These are phyloP conservation scores for Claviceps maximensis DNA, from an alignment of 2,329 filamentous ascomycete genomes.

Conservation along the genomic window DNA sequence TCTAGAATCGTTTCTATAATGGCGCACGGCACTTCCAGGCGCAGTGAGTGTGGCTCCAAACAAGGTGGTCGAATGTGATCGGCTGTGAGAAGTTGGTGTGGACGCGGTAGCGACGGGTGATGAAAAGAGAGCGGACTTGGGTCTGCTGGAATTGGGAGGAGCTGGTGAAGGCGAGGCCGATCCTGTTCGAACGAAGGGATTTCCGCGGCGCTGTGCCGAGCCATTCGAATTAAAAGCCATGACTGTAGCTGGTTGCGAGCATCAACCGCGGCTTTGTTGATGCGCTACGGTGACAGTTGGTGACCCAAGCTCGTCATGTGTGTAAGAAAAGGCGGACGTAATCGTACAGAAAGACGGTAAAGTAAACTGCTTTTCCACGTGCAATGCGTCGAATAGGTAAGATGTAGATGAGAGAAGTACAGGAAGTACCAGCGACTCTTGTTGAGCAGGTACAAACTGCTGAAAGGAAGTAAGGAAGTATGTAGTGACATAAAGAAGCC, in stretches of 20 bases:
- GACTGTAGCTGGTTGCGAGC: slow-evolving; percentile 8
- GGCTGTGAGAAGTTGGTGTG: slow-evolving; percentile 41
- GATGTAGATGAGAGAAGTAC: slow-evolving; percentile 9
- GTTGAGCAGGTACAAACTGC: slow-evolving; percentile 11
- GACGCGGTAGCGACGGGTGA: slow-evolving; percentile 30
- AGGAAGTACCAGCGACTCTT: slow-evolving; percentile 13
- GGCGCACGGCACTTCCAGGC: slow-evolving; percentile 22
- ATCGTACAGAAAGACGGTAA: neutral
- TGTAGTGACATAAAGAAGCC: slow-evolving; percentile 14
- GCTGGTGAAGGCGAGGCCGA: slow-evolving; percentile 43
- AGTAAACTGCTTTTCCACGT: neutral
- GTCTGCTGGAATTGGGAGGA: slow-evolving; percentile 40
- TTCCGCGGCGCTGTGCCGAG: slow-evolving; percentile 58
- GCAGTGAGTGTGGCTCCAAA: slow-evolving; percentile 29
- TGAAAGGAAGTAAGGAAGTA: too few species aligned
- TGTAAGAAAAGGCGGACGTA: slow-evolving; percentile 12
- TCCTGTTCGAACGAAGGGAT: slow-evolving; percentile 58
- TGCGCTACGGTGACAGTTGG: neutral
- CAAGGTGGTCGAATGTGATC: slow-evolving; percentile 55
- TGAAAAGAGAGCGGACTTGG: slow-evolving; percentile 66
- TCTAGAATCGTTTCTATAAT: slow-evolving; percentile 46
- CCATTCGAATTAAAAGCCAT: slow-evolving; percentile 24
- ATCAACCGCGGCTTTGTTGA: slow-evolving; percentile 9
- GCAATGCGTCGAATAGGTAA: neutral
- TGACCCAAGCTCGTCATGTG: slow-evolving; percentile 1